Evolutionary conservation across 2,329 filamentous ascomycete genomes (phyloP).

Genomic region (Ophiostoma quercus): DNA sequence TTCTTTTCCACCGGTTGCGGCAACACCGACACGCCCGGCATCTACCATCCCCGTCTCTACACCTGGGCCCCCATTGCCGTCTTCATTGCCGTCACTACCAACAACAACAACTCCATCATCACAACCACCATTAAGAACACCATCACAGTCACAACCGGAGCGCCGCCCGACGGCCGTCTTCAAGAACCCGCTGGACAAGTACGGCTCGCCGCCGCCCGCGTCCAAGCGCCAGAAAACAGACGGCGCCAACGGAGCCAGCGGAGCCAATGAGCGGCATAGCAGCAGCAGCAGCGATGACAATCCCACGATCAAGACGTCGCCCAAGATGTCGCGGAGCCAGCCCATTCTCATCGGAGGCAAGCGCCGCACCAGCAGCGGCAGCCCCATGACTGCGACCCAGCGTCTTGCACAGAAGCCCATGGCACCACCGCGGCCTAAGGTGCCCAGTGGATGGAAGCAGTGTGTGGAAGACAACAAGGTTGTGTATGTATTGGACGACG

Average conservation of each 20-base stretch:
- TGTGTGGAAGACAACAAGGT: constrained; percentile 13
- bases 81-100: neutral
- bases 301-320: neutral
- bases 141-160: neutral
- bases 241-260: neutral
- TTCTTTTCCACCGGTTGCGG: neutral
- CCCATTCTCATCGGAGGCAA: neutral
- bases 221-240: constrained; percentile 18
- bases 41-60: neutral
- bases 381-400: neutral
- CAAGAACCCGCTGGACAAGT: constrained; percentile 17
- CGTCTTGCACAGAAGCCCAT: constrained; percentile 4
- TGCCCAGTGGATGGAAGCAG: constrained; percentile 8
- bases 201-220: constrained; percentile 16
- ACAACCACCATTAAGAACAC: no score
- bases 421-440: neutral
- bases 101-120: neutral
- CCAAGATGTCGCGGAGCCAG: neutral
- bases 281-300: neutral
- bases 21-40: neutral
- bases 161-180: neutral
- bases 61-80: neutral
- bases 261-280: neutral
- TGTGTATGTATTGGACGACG: constrained; percentile 22
- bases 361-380: neutral